These are phyloP conservation scores for Sugiyamaella pinicola DNA, from an alignment of 1,139 yeast species.

Conservation along the genomic window DNA sequence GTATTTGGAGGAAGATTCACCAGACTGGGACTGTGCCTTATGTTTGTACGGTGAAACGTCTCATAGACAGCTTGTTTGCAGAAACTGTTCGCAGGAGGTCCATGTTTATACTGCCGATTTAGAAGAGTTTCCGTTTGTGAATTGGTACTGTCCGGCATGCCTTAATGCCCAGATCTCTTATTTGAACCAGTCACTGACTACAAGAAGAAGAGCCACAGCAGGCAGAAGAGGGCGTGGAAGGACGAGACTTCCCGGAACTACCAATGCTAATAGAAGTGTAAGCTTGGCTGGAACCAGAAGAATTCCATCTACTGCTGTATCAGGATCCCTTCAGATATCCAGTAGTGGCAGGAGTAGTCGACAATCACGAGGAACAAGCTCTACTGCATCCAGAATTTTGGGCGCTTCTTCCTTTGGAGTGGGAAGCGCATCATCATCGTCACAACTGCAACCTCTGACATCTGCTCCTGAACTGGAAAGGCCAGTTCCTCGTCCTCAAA, in stretches of 20 bases:
- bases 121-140: conserved; percentile 37
- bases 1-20: conserved; percentile 23
- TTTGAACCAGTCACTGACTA: conserved; percentile 5
- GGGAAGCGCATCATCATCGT: background rate
- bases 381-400: conserved; percentile 12
- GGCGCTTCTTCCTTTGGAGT: conserved; percentile 13
- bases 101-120: conserved; percentile 41
- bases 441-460: background rate
- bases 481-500: conserved; percentile 19
- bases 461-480: conserved; percentile 1
- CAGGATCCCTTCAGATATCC: conserved; percentile 5
- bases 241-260: background rate
- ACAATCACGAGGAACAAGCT: conserved; percentile 2
- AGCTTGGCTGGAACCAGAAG: background rate
- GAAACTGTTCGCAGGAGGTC: conserved; percentile 39
- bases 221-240: conserved; percentile 14
- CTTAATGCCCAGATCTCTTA: conserved; percentile 13
- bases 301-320: conserved; percentile 4
- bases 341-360: conserved; percentile 1
- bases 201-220: conserved; percentile 10
- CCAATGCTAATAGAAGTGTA: background rate
- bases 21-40: conserved; percentile 35
- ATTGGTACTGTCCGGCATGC: conserved; percentile 36
- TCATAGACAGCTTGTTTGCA: conserved; percentile 39
- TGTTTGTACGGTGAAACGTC: conserved; percentile 39